Evolutionary conservation across 306 rosid species (phyloP).

Genomic region (Lablab purpureus): DNA sequence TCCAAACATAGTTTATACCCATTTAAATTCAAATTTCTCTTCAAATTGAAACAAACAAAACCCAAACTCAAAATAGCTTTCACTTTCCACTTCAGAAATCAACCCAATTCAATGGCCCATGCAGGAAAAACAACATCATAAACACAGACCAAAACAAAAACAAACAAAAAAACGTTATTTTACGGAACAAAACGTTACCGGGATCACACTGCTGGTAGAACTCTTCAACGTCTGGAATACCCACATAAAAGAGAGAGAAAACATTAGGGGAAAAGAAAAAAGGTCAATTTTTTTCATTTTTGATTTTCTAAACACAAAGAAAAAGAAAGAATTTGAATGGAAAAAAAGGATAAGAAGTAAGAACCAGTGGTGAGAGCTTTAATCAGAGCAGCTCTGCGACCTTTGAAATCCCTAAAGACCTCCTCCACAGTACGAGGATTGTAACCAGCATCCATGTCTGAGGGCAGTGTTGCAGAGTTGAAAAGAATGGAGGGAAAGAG

Average conservation of each 20-base stretch:
- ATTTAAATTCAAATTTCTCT: not conserved
- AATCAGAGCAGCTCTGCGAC: slow-evolving; percentile 57
- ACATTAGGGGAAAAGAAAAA: not conserved
- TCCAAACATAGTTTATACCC: not conserved
- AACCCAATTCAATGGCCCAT: not conserved
- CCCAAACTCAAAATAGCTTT: not conserved
- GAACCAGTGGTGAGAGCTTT: slow-evolving; percentile 66
- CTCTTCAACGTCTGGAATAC: slow-evolving; percentile 55
- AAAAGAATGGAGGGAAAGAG: slow-evolving; percentile 36
- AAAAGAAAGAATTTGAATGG: not conserved
- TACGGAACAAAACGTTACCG: slow-evolving; percentile 40
- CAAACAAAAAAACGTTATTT: not conserved
- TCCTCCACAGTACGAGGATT: slow-evolving; percentile 65
- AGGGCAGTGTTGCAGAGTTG: not conserved
- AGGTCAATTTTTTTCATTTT: not conserved
- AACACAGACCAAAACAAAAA: not conserved
- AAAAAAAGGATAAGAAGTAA: not conserved
- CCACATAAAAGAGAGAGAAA: not conserved
- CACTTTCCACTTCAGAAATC: not conserved
- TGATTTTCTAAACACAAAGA: not conserved
- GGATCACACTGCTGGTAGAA: slow-evolving; percentile 58
- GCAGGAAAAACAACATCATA: not conserved
- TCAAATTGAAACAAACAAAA: not conserved
- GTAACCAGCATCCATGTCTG: slow-evolving; percentile 51
- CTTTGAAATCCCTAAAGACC: slow-evolving; percentile 57